phyloP scores from a whole-genome alignment of 345 rosid genomes.

The Orychophragmus violaceus region DNA sequence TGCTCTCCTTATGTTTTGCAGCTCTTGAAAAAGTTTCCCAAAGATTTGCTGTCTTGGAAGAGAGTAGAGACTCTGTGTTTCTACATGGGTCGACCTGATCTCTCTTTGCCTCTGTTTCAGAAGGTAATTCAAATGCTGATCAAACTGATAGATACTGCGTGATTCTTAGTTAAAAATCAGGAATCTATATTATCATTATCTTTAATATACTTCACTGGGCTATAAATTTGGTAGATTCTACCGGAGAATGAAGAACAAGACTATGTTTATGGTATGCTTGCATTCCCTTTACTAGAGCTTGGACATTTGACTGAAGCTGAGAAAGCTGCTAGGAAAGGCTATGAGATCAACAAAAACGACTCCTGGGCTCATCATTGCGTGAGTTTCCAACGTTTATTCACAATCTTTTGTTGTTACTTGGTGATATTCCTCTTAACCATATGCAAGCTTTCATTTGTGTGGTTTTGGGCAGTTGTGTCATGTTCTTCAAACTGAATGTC shows the following conservation, averaged over 20 bases:
- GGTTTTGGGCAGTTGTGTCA: conserved; percentile 59
- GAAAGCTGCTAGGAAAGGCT: conserved; percentile 67
- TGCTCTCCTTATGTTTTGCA: conserved; percentile 30
- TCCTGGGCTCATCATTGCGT: conserved; percentile 84
- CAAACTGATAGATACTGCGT: not conserved
- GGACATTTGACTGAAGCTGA: conserved; percentile 70
- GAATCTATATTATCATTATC: not conserved
- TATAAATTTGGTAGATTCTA: conserved; percentile 46
- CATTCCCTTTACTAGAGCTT: conserved; percentile 71
- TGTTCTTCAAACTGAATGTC: conserved; percentile 71
- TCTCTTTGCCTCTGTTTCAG: conserved; percentile 52
- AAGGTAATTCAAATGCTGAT: conserved; percentile 43
- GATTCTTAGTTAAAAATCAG: not conserved
- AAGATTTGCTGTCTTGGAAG: conserved; percentile 59
- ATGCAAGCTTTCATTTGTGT: not conserved
- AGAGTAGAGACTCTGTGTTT: conserved; percentile 68
- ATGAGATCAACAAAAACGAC: conserved; percentile 59
- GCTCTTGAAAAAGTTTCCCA: conserved; percentile 53
- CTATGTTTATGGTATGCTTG: conserved; percentile 76
- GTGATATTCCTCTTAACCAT: not conserved
- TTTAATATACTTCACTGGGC: not conserved
- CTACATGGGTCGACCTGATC: conserved; percentile 69
- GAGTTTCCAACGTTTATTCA: conserved; percentile 25
- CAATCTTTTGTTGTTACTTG: not conserved
- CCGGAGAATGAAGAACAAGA: conserved; percentile 48